phyloP scores from a whole-genome alignment of 176 grass and related monocot genomes.

The Rhipidocladum racemiflorum region DNA sequence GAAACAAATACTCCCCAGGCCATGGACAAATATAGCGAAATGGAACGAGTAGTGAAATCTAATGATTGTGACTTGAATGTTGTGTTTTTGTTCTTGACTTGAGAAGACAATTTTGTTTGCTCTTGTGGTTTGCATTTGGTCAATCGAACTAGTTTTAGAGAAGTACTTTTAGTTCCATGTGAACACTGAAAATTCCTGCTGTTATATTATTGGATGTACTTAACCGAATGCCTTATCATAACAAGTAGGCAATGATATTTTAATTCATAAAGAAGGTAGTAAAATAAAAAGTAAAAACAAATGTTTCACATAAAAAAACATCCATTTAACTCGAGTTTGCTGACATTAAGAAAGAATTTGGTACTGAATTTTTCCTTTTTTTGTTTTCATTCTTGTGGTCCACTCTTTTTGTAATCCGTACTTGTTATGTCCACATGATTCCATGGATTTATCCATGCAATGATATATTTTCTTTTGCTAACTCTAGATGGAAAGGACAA shows the following conservation, averaged over 20 bases:
- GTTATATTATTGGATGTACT: background rate
- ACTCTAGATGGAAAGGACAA: slow-evolving; percentile 63
- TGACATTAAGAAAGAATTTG: background rate
- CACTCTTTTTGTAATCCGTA: background rate
- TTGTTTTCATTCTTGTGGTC: background rate
- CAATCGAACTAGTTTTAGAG: background rate
- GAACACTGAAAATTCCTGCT: background rate
- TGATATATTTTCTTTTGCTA: slow-evolving; percentile 12
- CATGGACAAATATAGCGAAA: too few relatives aligned
- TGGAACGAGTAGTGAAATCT: background rate
- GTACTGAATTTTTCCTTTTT: background rate
- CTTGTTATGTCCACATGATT: background rate
- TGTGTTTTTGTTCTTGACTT: background rate
- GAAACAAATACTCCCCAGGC: too few relatives aligned
- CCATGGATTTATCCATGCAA: slow-evolving; percentile 2
- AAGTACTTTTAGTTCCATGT: slow-evolving; percentile 5
- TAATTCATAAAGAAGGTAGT: background rate
- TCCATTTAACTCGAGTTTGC: background rate
- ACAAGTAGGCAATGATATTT: background rate
- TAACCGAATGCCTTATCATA: background rate
- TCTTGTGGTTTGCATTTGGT: background rate
- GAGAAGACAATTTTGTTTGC: background rate
- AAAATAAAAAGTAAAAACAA: background rate
- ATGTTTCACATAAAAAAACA: background rate
- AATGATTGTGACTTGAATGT: background rate